A percentile compares a stretch with the other conserved stretches of the same genome.
Conservation (phyloP, 139 green algal genomes). For the Astrephomene gubernaculifera region DNA sequence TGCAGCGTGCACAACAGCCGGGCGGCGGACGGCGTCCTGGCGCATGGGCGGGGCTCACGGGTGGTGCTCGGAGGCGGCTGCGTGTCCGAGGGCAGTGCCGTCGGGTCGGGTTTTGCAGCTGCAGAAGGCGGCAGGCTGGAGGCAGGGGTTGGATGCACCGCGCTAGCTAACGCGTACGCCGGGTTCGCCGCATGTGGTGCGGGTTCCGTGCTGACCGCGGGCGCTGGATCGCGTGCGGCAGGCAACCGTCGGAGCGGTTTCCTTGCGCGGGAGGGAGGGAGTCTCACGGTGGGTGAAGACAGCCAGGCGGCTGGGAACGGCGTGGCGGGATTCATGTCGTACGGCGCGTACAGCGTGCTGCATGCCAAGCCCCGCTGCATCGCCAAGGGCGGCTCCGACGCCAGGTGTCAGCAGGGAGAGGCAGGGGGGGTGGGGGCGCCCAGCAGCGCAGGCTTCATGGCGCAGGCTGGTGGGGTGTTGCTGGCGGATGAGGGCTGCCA, state of each 20-base stretch:
- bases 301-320: background rate
- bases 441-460: too few relatives aligned
- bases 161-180: background rate
- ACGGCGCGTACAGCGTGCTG: background rate
- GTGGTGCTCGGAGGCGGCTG: background rate
- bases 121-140: background rate
- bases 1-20: background rate
- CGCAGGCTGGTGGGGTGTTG: background rate
- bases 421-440: too few relatives aligned
- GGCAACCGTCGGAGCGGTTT: background rate
- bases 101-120: background rate
- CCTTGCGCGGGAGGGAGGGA: background rate
- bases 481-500: background rate
- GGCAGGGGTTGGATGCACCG: background rate
- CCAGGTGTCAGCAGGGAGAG: too few relatives aligned
- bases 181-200: background rate
- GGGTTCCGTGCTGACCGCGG: background rate
- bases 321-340: background rate
- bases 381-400: background rate
- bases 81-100: background rate
- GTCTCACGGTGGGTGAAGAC: background rate
- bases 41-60: too few relatives aligned
- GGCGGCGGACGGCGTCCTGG: too few relatives aligned
- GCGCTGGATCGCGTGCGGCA: background rate
- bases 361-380: background rate